Evolutionary conservation across 139 green algal genomes (phyloP), one percentile per base, ranked within the genome.

Genomic region (Pleodorina starrii): DNA sequence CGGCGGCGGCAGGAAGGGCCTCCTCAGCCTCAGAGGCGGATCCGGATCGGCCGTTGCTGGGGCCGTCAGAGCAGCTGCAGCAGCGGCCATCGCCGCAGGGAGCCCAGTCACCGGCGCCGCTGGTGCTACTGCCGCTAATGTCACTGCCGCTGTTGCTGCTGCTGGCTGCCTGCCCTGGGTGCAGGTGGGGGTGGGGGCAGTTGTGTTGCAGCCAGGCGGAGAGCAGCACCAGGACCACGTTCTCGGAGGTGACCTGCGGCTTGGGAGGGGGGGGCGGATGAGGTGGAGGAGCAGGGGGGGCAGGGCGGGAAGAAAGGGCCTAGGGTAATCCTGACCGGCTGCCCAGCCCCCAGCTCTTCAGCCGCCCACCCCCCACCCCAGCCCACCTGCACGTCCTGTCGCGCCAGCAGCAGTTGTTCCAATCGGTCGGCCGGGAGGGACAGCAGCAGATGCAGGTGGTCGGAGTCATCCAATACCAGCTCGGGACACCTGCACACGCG

Each of bases 221-320:
- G 63, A 88, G 66, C 82, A 80, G 43, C 44, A 44, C 7, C 32
- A 88, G 66, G 54, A 88, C 17, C 42, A 79, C 82, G 19, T 88
- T 69, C 66, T 88, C 82, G 6, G 43, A 71, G 44, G n/a, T 71
- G 25, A 88, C 82, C 82, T 80, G 63, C 2, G n/a, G 10, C 16
- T 2, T 11, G 51, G 19, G 35, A n/a, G 0, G 72, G 42, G 42
- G 42, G n/a, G n/a, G n/a, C n/a, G n/a, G n/a, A n/a, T n/a, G n/a
- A n/a, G n/a, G n/a, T n/a, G 42, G 42, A 59, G 63, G n/a, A 16
- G n/a, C 5, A 73, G n/a, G n/a, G 63, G 36, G 7, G 23, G 42
- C 9, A 3, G 72, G 23, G 72, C 42, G 38, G 23, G n/a, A 10
- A 73, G 29, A 73, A 5, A 5, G 63, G 63, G 6, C 57, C 19